Evolutionary conservation across 2,329 filamentous ascomycete species (phyloP).

Genomic region (Aspergillus tubingensis): DNA sequence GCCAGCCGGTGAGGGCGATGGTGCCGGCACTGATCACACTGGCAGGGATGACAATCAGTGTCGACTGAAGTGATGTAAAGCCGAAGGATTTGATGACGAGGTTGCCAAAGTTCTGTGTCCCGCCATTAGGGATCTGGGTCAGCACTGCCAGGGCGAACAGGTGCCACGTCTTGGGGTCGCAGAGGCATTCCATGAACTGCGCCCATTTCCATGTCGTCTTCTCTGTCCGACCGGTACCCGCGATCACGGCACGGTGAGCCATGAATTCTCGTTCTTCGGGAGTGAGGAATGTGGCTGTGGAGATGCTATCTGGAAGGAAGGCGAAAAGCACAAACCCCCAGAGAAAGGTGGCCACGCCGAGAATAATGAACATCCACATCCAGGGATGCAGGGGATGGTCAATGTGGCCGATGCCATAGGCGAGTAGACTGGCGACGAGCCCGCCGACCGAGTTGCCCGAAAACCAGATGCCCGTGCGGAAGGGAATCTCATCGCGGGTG

Average conservation of each 20-base stretch:
- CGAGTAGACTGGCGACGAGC: conserved; percentile 32
- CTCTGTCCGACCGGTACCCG: conserved; percentile 20
- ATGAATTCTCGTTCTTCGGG: conserved; percentile 53
- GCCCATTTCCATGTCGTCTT: conserved; percentile 51
- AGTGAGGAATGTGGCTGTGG: conserved; percentile 59
- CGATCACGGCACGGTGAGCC: conserved; percentile 13
- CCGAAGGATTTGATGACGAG: conserved; percentile 59
- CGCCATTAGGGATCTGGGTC: conserved; percentile 61
- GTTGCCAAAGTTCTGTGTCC: conserved; percentile 48
- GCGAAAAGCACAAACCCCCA: conserved; percentile 54
- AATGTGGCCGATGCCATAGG: conserved; percentile 60
- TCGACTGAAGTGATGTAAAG: conserved; percentile 56
- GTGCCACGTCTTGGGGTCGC: conserved; percentile 63
- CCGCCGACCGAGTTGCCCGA: conserved; percentile 27
- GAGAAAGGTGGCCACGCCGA: conserved; percentile 54
- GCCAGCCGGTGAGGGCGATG: conserved; percentile 16
- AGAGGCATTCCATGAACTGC: conserved; percentile 56
- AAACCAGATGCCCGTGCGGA: conserved; percentile 59
- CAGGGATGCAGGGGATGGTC: conserved; percentile 51
- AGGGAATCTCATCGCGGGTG: conserved; percentile 58
- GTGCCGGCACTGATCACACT: conserved; percentile 47
- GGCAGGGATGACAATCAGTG: conserved; percentile 60
- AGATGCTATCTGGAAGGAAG: conserved; percentile 56
- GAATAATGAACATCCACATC: conserved; percentile 61
- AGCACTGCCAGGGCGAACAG: conserved; percentile 56